Base-by-base conservation (phyloP, 352 stramenopile genomes). In the Globisporangium iwayamae region DNA sequence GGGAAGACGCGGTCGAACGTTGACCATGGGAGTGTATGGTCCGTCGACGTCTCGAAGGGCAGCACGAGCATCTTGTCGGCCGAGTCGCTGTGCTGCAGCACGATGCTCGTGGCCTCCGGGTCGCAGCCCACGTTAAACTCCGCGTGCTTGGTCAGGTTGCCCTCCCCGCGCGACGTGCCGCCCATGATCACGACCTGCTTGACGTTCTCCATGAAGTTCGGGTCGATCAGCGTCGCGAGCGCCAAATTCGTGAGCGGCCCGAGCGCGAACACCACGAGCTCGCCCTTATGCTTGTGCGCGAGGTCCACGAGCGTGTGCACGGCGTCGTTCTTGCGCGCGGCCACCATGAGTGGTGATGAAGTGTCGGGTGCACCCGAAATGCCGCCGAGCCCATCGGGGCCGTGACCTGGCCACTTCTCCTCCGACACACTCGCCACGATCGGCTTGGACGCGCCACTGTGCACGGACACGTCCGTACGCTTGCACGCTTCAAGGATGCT, bases 71-170 rank as follows among this genome's bases (percentile, higher is more conserved):
- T 70, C 66, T 93, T 84, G 22, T 77, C 72, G 36, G 81, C 74
- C 28, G 59, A 56, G 14, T 47, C 68, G 69, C 80, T 84, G 68
- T 93, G 77, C 67, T 87, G 64, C 48, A 87, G 83, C 28, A 93
- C 76, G 25, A 91, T 93, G 56, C 80, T 69, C 16, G 84, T 87
- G 1, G 86, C 86, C 66, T 94, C 86, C 6, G 86, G 86, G 66
- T 94, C 86, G 63, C 84, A 92, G 45, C 74, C 80, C 18, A 91
- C 81, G 67, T 94, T 94, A 62, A 91, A 94, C 65, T 94, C 86
- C 0, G 79, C 60, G 68, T 92, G 76, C 25, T 72, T 52, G 36
- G 83, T 92, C 46, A 81, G 59, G 71, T 93, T 94, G 41, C 83
- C 84, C 34, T 87, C 66, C n/a, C 83, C 84, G 10, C 76, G 76